These are phyloP conservation scores for Schoenoplectus triqueter DNA, from an alignment of 202 grass and related monocot species.

Conservation along the genomic window DNA sequence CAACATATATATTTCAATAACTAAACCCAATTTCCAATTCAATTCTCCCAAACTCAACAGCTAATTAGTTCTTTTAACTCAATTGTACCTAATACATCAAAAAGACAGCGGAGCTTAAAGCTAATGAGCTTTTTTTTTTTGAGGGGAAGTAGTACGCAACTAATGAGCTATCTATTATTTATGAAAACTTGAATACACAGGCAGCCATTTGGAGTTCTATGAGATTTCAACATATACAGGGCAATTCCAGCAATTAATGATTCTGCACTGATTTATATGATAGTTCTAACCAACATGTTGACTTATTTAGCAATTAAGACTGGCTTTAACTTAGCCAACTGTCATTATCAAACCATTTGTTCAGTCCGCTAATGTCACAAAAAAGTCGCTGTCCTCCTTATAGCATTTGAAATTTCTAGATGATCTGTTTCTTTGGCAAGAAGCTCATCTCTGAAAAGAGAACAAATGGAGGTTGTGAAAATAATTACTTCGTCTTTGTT, in stretches of 20 bases:
- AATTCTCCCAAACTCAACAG: not conserved
- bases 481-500: not conserved
- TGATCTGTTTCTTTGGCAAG: not conserved
- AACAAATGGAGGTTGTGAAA: not conserved
- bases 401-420: conserved; percentile 14
- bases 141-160: not conserved
- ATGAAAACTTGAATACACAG: not conserved
- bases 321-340: not conserved
- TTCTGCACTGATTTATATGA: conserved; percentile 2
- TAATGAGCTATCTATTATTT: not conserved
- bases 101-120: not conserved
- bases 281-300: conserved; percentile 6
- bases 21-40: conserved; percentile 10
- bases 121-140: not conserved
- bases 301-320: not conserved
- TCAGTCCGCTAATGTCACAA: not conserved
- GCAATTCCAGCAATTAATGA: not conserved
- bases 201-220: not conserved
- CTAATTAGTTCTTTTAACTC: not conserved
- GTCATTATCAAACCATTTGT: not conserved
- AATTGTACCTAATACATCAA: not conserved
- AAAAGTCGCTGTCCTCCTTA: not conserved
- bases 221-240: conserved; percentile 11
- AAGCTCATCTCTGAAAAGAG: conserved; percentile 10
- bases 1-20: conserved; percentile 15